phyloP scores from a whole-genome alignment of 2,329 filamentous ascomycete genomes.

The Nannizzia gypsea region DNA sequence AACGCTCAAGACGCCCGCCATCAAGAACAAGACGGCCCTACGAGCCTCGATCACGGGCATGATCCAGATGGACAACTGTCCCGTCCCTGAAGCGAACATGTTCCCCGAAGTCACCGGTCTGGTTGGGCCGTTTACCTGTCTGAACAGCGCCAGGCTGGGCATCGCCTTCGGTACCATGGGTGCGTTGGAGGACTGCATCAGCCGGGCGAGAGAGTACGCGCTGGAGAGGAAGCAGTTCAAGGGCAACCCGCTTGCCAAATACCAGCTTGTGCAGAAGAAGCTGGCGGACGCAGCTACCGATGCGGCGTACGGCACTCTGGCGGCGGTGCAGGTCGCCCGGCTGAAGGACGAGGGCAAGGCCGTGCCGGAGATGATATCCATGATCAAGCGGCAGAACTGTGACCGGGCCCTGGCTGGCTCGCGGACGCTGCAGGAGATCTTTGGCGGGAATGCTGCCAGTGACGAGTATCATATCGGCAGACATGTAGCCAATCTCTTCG shows the following conservation, averaged over 20 bases:
- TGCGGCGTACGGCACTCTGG: conserved; percentile 79
- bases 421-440: conserved; percentile 77
- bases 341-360: conserved; percentile 84
- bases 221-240: conserved; percentile 94
- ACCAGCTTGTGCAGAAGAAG: conserved; percentile 97
- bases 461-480: conserved; percentile 93
- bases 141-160: conserved; percentile 86
- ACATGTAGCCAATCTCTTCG: conserved; percentile 91
- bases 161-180: conserved; percentile 92
- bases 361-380: conserved; percentile 87
- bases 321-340: conserved; percentile 78
- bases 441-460: conserved; percentile 95
- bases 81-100: conserved; percentile 85
- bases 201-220: conserved; percentile 70
- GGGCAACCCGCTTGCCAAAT: conserved; percentile 84
- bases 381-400: conserved; percentile 98
- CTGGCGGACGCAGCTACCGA: conserved; percentile 85
- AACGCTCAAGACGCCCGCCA: conserved; percentile 77
- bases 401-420: conserved; percentile 74
- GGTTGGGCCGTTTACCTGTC: conserved; percentile 77
- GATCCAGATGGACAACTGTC: conserved; percentile 88
- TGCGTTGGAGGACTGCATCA: conserved; percentile 82
- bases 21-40: conserved; percentile 92
- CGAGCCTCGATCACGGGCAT: conserved; percentile 91
- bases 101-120: conserved; percentile 82